A percentile compares a stretch with the other conserved stretches of the same genome.
These are phyloP conservation scores for Aphanocladium album DNA, from an alignment of 2,329 filamentous ascomycete species.

Conservation along the genomic window DNA sequence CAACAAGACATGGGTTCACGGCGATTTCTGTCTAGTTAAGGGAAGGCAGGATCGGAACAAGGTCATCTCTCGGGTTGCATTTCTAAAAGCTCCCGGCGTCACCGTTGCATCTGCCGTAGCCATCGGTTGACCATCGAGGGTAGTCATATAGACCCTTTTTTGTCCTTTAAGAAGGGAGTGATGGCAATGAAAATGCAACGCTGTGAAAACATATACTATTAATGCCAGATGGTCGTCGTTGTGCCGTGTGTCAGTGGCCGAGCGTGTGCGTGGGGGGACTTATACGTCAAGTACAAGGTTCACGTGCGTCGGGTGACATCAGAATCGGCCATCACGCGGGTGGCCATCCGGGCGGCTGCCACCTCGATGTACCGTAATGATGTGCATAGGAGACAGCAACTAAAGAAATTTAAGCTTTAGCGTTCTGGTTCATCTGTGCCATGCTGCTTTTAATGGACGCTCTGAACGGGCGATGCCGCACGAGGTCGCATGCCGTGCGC, in stretches of 20 bases:
- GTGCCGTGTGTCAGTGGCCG: too few relatives aligned
- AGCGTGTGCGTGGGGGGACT: background rate
- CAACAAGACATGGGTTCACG: background rate
- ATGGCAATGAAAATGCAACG: too few relatives aligned
- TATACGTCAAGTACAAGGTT: background rate
- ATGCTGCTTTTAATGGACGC: too few relatives aligned
- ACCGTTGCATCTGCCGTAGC: background rate
- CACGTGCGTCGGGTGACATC: constrained; percentile 1
- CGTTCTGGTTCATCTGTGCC: too few relatives aligned
- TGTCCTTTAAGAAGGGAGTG: background rate
- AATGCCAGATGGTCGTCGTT: too few relatives aligned
- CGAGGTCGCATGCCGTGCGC: background rate
- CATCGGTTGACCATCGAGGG: background rate
- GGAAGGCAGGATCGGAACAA: background rate
- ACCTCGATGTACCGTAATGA: background rate
- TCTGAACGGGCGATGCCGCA: background rate
- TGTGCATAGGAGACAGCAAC: background rate
- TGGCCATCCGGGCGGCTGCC: background rate
- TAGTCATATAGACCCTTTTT: background rate
- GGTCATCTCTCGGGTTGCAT: background rate
- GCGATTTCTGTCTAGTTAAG: background rate
- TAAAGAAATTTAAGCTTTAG: too few relatives aligned
- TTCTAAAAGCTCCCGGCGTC: background rate
- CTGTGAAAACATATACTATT: background rate
- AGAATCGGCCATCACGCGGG: constrained; percentile 3